These are phyloP conservation scores for Coniophora puteana DNA, from an alignment of 1,284 basidiomycete genomes.

Conservation along the genomic window DNA sequence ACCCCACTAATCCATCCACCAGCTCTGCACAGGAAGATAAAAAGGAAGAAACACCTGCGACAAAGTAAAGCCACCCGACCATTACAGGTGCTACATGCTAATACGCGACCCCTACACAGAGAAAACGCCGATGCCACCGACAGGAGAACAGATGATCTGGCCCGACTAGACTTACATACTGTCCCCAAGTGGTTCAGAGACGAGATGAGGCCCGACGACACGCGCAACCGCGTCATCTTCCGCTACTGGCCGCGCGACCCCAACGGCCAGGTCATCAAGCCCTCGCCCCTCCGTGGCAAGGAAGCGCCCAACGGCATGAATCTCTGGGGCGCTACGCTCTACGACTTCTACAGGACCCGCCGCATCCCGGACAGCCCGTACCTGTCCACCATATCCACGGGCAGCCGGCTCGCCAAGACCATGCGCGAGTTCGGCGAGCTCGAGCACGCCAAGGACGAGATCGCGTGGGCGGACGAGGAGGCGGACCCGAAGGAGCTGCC, in stretches of 20 bases:
- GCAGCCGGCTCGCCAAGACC: constrained; percentile 34
- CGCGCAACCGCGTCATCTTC: constrained; percentile 15
- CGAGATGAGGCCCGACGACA: too few species aligned
- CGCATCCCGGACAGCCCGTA: constrained; percentile 17
- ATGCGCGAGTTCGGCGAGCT: constrained; percentile 32
- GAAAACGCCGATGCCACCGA: too few species aligned
- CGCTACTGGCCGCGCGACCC: constrained; percentile 20
- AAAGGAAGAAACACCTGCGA: too few species aligned
- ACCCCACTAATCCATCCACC: too few species aligned
- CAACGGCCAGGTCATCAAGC: constrained; percentile 5
- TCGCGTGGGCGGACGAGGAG: constrained; percentile 36
- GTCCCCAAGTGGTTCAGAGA: too few species aligned
- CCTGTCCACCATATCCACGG: constrained; percentile 24
- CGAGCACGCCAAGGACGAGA: constrained; percentile 26
- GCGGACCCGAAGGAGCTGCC: constrained; percentile 28
- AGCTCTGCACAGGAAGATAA: too few species aligned
- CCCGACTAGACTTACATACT: too few species aligned
- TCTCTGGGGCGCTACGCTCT: constrained; percentile 42
- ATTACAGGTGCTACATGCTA: too few species aligned
- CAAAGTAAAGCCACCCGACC: too few species aligned
- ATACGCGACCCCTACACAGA: too few species aligned
- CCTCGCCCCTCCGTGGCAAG: constrained; percentile 14
- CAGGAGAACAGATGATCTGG: too few species aligned
- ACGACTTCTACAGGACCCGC: constrained; percentile 36
- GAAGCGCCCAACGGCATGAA: constrained; percentile 29